phyloP scores from a whole-genome alignment of 192 early-diverging fungal species.

The Chytriomyces confervae region DNA sequence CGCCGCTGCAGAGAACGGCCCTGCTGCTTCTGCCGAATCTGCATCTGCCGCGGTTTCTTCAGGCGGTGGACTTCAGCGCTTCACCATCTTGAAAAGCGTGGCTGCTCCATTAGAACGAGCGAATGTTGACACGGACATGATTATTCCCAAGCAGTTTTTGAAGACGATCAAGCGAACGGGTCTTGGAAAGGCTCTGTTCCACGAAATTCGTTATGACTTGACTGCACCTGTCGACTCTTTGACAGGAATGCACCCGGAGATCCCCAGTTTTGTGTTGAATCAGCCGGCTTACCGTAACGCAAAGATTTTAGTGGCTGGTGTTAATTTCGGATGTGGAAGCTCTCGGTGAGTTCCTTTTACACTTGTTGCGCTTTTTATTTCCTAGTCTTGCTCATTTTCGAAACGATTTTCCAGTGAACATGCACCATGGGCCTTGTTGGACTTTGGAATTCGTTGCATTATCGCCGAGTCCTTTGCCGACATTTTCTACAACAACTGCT shows the following conservation, averaged over 20 bases:
- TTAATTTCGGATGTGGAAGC: slow-evolving; percentile 74
- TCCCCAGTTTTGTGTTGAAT: slow-evolving; percentile 69
- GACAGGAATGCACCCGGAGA: slow-evolving; percentile 45
- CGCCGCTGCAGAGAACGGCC: not conserved
- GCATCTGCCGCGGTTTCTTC: slow-evolving; percentile 22
- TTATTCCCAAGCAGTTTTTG: slow-evolving; percentile 79
- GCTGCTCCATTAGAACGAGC: slow-evolving; percentile 63
- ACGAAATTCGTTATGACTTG: slow-evolving; percentile 61
- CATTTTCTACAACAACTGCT: slow-evolving; percentile 78
- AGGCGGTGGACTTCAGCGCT: slow-evolving; percentile 60
- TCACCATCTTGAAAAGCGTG: slow-evolving; percentile 63
- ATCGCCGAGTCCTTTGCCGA: slow-evolving; percentile 73
- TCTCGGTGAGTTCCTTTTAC: slow-evolving; percentile 44
- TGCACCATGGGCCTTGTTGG: slow-evolving; percentile 76
- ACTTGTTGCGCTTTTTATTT: no score
- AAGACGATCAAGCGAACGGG: slow-evolving; percentile 78
- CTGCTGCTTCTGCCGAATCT: not conserved
- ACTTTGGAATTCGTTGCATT: slow-evolving; percentile 75
- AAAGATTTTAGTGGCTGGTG: slow-evolving; percentile 62
- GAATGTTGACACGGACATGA: slow-evolving; percentile 77
- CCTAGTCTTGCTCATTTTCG: not conserved
- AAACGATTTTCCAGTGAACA: slow-evolving; percentile 51
- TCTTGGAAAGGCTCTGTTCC: slow-evolving; percentile 65
- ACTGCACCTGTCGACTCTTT: slow-evolving; percentile 32
- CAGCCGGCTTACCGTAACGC: slow-evolving; percentile 55